Percentiles rank a stretch among this genome's conserved stretches.
phyloP scores from a whole-genome alignment of 2,329 filamentous ascomycete species.

The Blastomyces emzantsi region DNA sequence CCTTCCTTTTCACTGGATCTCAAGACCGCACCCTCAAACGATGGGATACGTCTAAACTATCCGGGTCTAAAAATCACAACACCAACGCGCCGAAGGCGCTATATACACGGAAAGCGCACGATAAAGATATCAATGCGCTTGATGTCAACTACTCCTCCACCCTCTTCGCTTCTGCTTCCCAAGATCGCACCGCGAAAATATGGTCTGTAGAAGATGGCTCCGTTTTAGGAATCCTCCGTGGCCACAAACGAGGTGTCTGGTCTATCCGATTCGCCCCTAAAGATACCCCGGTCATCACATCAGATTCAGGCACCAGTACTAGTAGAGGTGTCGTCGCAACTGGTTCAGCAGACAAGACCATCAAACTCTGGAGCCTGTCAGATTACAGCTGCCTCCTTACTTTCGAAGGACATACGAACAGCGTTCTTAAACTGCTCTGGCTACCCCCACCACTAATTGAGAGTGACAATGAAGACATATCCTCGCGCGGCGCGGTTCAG shows the following conservation, averaged over 20 bases:
- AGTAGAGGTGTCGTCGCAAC: constrained; percentile 78
- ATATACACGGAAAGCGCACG: constrained; percentile 91
- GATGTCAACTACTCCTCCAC: constrained; percentile 64
- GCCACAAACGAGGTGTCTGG: constrained; percentile 94
- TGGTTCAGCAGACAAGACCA: constrained; percentile 89
- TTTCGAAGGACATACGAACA: constrained; percentile 94
- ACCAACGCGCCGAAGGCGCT: constrained; percentile 44
- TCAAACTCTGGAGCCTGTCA: constrained; percentile 87
- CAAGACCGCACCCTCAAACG: constrained; percentile 93
- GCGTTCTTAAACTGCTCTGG: constrained; percentile 89
- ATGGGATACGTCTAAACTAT: constrained; percentile 67
- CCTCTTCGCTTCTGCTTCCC: constrained; percentile 92
- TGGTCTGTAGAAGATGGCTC: constrained; percentile 89
- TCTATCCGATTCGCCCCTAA: constrained; percentile 81
- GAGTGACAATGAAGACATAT: constrained; percentile 25
- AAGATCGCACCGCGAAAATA: constrained; percentile 94
- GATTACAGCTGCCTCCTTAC: constrained; percentile 91
- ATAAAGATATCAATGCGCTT: constrained; percentile 97
- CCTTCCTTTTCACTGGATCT: constrained; percentile 82
- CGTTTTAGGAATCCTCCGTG: constrained; percentile 79
- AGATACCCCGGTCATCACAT: constrained; percentile 64
- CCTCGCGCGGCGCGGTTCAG: constrained; percentile 25
- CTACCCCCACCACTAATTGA: constrained; percentile 46
- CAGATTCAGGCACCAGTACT: constrained; percentile 59
- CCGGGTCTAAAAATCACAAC: constrained; percentile 38